Conservation (phyloP, 2,329 filamentous ascomycete species). For the Alternaria infectoria region DNA sequence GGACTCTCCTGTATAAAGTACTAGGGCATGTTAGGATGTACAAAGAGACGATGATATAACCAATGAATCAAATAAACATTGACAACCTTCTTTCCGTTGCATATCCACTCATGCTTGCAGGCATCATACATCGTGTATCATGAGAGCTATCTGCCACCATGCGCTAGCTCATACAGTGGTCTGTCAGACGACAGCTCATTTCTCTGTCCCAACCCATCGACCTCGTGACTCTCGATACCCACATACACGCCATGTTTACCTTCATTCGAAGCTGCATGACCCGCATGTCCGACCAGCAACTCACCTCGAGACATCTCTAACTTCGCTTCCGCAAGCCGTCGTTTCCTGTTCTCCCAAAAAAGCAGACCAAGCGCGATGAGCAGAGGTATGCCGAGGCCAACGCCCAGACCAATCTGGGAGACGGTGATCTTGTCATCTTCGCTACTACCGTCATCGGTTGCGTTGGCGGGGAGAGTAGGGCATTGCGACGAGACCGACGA, state of each 20-base stretch:
- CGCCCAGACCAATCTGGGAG: neutral
- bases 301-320: neutral
- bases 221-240: neutral
- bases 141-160: neutral
- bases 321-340: neutral
- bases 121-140: neutral
- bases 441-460: neutral
- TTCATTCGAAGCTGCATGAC: neutral
- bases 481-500: neutral
- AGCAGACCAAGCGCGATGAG: neutral
- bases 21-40: neutral
- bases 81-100: neutral
- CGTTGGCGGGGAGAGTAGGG: neutral
- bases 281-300: neutral
- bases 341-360: conserved; percentile 1
- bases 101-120: neutral
- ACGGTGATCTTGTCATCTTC: neutral
- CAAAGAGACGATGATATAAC: neutral
- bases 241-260: neutral
- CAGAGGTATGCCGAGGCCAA: neutral
- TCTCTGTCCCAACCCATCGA: neutral
- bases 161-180: neutral
- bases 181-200: neutral
- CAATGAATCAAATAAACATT: neutral
- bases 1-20: conserved; percentile 42